Percentiles rank a stretch among this genome's conserved stretches.
Conservation (phyloP, 176 grass and related monocot species). For the Themeda triandra region DNA sequence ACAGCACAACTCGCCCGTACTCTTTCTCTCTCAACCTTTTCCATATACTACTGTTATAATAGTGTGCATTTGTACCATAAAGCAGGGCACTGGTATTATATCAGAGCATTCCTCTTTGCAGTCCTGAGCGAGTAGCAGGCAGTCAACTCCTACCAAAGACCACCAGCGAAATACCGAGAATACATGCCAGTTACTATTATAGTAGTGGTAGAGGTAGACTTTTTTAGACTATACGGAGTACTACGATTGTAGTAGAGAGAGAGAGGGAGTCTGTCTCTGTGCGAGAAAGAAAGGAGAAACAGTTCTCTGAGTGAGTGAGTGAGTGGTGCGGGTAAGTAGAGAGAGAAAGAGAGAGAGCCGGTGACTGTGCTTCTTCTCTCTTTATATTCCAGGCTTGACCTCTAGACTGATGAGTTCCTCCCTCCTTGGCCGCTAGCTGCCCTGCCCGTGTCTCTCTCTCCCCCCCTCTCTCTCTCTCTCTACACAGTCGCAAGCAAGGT, state of each 20-base stretch:
- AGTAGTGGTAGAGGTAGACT: neutral
- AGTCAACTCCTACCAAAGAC: constrained; percentile 52
- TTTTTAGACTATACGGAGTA: neutral
- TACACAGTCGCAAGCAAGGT: neutral
- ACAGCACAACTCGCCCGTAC: constrained; percentile 45
- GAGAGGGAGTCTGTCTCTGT: neutral
- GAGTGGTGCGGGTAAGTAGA: neutral
- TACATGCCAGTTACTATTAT: neutral
- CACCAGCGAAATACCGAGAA: constrained; percentile 18
- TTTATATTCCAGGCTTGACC: constrained; percentile 31
- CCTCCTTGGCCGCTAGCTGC: neutral
- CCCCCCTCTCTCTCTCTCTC: neutral
- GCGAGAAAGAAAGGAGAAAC: neutral
- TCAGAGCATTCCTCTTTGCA: constrained; percentile 64
- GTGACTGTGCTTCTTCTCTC: neutral
- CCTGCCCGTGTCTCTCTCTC: neutral
- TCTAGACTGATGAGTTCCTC: neutral
- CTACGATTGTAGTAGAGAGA: neutral
- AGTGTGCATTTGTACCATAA: constrained; percentile 51
- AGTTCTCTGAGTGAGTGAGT: neutral
- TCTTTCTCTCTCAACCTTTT: neutral
- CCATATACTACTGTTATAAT: constrained; percentile 19
- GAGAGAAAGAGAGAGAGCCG: neutral
- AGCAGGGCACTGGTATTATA: constrained; percentile 57
- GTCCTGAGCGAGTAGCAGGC: constrained; percentile 5